Evolutionary conservation across 192 early-diverging fungal genomes (phyloP).

Genomic region (Coemansia sp.): DNA sequence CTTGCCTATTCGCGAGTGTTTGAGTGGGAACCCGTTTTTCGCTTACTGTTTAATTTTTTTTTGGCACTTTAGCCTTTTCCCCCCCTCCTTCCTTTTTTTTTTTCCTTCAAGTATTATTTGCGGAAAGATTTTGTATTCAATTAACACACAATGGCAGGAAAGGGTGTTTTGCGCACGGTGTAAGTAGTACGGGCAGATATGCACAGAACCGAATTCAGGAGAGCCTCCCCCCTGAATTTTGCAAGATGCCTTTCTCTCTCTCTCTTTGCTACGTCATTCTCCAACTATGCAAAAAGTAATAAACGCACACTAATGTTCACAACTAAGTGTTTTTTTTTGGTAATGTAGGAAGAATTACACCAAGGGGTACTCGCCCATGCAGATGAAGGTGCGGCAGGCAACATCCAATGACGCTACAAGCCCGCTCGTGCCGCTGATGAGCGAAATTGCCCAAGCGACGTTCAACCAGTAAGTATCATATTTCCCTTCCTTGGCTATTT

Average conservation of each 20-base stretch:
- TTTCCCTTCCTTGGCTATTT: not conserved
- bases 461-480: conserved; percentile 73
- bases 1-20: not conserved
- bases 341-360: conserved; percentile 79
- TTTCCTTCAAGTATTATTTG: conserved; percentile 1
- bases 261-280: not conserved
- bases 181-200: conserved; percentile 13
- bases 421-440: conserved; percentile 75
- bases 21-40: not conserved
- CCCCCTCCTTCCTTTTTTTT: conserved; percentile 2
- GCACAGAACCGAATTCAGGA: not conserved
- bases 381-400: conserved; percentile 85
- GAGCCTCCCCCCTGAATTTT: too few relatives aligned
- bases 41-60: too few relatives aligned
- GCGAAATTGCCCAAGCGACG: conserved; percentile 81
- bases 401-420: conserved; percentile 79
- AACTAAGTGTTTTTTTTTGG: not conserved
- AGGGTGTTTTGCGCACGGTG: conserved; percentile 41
- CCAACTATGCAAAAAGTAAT: not conserved
- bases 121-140: conserved; percentile 22
- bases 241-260: too few relatives aligned
- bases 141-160: conserved; percentile 32
- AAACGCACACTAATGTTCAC: not conserved
- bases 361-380: conserved; percentile 88
- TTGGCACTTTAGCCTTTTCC: too few relatives aligned